phyloP scores from a whole-genome alignment of 2,329 filamentous ascomycete genomes.

The Fusarium sulawesiense region DNA sequence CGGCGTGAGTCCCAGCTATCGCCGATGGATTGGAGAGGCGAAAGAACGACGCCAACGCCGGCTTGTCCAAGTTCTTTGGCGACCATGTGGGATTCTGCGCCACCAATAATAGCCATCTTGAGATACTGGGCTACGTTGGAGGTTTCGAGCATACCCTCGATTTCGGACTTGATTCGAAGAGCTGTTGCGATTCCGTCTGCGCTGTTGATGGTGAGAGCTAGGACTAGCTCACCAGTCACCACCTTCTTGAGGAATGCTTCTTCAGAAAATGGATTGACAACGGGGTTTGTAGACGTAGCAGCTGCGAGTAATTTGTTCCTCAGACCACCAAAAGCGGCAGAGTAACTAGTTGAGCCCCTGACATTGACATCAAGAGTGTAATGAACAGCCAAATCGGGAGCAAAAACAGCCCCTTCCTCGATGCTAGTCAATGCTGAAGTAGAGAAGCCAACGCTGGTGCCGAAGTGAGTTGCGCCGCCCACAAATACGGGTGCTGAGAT shows the following conservation, averaged over 20 bases:
- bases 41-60: conserved; percentile 68
- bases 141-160: conserved; percentile 58
- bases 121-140: conserved; percentile 49
- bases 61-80: conserved; percentile 68
- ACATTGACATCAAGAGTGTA: conserved; percentile 63
- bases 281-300: conserved; percentile 51
- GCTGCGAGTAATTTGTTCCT: conserved; percentile 66
- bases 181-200: conserved; percentile 71
- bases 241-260: conserved; percentile 64
- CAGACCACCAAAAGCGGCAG: conserved; percentile 64
- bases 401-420: conserved; percentile 63
- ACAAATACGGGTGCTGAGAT: conserved; percentile 66
- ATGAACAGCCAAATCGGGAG: conserved; percentile 66
- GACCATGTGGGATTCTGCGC: conserved; percentile 70
- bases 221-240: conserved; percentile 62
- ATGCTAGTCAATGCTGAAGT: conserved; percentile 62
- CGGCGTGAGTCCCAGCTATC: conserved; percentile 70
- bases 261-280: conserved; percentile 59
- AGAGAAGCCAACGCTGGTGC: conserved; percentile 69
- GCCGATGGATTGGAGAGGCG: conserved; percentile 67
- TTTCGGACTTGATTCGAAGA: conserved; percentile 67
- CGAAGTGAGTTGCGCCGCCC: conserved; percentile 59
- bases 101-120: conserved; percentile 69
- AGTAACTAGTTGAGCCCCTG: conserved; percentile 61
- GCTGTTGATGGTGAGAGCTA: conserved; percentile 70